Conservation (phyloP, 2,329 filamentous ascomycete genomes). For the Diaporthe amygdali region DNA sequence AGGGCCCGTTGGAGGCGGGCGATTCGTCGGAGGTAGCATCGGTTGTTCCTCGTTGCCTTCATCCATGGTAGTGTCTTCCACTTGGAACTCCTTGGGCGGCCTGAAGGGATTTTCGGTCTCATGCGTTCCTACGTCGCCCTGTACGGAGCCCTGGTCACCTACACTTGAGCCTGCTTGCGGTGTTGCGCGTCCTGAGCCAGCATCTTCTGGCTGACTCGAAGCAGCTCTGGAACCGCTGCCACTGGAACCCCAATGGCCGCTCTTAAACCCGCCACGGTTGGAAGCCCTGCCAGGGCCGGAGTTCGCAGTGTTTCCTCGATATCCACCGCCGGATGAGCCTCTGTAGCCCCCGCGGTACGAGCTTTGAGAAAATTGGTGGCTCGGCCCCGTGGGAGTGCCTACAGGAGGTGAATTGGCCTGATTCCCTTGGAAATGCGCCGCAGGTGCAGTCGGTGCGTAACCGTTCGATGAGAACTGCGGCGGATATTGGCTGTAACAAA, state of each 20-base stretch:
- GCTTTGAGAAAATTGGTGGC: slow-evolving; percentile 56
- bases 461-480: slow-evolving; percentile 63
- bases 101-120: slow-evolving; percentile 67
- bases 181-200: slow-evolving; percentile 31
- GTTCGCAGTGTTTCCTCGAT: slow-evolving; percentile 64
- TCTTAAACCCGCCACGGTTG: slow-evolving; percentile 68
- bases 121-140: slow-evolving; percentile 42
- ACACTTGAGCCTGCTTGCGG: slow-evolving; percentile 26
- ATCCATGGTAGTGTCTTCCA: slow-evolving; percentile 65
- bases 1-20: slow-evolving; percentile 59
- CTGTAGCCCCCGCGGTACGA: slow-evolving; percentile 52
- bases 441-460: slow-evolving; percentile 52
- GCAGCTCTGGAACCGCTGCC: slow-evolving; percentile 40
- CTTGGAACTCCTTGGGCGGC: slow-evolving; percentile 67
- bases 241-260: slow-evolving; percentile 71
- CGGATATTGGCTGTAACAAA: slow-evolving; percentile 61
- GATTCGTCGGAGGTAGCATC: slow-evolving; percentile 57
- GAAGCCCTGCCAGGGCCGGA: slow-evolving; percentile 52
- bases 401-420: slow-evolving; percentile 52
- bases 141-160: slow-evolving; percentile 17
- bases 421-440: slow-evolving; percentile 59
- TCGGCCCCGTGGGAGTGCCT: slow-evolving; percentile 63
- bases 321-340: slow-evolving; percentile 52
- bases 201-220: slow-evolving; percentile 35
- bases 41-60: slow-evolving; percentile 51